phyloP scores from a whole-genome alignment of 2,329 filamentous ascomycete genomes.

The Colletotrichum sp. region DNA sequence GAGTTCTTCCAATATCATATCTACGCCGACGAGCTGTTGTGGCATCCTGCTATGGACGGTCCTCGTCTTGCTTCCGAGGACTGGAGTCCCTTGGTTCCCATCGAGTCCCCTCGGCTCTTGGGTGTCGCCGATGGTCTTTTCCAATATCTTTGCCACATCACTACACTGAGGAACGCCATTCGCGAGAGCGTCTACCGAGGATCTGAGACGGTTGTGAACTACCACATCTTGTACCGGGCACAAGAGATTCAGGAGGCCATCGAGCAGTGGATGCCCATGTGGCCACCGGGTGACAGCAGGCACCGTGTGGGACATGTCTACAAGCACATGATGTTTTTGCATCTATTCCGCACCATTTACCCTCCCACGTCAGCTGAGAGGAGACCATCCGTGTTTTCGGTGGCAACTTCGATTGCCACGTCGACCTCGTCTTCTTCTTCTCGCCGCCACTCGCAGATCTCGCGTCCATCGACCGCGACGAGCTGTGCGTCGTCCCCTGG shows the following conservation, averaged over 20 bases:
- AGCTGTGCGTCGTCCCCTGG: slow-evolving; percentile 40
- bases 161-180: slow-evolving; percentile 76
- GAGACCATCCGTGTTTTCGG: slow-evolving; percentile 14
- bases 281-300: slow-evolving; percentile 62
- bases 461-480: slow-evolving; percentile 23
- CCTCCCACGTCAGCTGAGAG: slow-evolving; percentile 44
- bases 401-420: slow-evolving; percentile 22
- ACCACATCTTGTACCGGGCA: slow-evolving; percentile 73
- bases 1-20: slow-evolving; percentile 89
- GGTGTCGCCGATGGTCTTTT: slow-evolving; percentile 86
- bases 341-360: slow-evolving; percentile 66
- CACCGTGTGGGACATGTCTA: slow-evolving; percentile 63
- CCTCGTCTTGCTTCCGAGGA: slow-evolving; percentile 45
- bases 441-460: slow-evolving; percentile 22
- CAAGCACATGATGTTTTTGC: slow-evolving; percentile 71
- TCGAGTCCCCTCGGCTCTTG: slow-evolving; percentile 64
- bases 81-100: slow-evolving; percentile 45
- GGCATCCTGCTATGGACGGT: slow-evolving; percentile 44
- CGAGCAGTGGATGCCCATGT: slow-evolving; percentile 72
- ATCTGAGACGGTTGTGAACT: slow-evolving; percentile 74
- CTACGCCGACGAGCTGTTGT: slow-evolving; percentile 66
- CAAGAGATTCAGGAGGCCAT: slow-evolving; percentile 79
- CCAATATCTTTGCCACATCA: slow-evolving; percentile 78
- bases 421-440: slow-evolving; percentile 19
- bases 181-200: slow-evolving; percentile 67